phyloP scores from a whole-genome alignment of 2,329 filamentous ascomycete genomes.

The Emericellopsis cladophorae region DNA sequence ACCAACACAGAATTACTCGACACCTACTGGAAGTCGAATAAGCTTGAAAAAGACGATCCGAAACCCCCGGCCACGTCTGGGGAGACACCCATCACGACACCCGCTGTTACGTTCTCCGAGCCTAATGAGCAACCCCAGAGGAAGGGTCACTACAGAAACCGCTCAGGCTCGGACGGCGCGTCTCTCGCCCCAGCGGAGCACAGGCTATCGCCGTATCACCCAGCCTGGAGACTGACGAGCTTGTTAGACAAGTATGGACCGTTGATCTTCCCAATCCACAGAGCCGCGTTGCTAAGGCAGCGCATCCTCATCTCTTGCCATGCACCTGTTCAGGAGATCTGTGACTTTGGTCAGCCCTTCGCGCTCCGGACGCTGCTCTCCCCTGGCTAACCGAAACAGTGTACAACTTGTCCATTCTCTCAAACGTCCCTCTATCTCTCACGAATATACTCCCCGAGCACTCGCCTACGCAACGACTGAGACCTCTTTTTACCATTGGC shows the following conservation, averaged over 20 bases:
- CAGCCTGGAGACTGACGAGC: conserved; percentile 67
- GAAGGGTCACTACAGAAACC: conserved; percentile 37
- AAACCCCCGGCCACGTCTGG: conserved; percentile 14
- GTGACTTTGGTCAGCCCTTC: conserved; percentile 65
- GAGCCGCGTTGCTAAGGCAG: conserved; percentile 75
- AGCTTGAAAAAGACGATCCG: conserved; percentile 21
- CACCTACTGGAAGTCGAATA: conserved; percentile 61
- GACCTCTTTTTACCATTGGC: conserved; percentile 83
- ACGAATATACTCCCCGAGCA: conserved; percentile 54
- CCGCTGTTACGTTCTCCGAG: conserved; percentile 26
- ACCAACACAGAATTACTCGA: conserved; percentile 53
- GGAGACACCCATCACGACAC: conserved; percentile 36
- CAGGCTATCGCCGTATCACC: conserved; percentile 65
- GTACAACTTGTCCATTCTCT: conserved; percentile 86
- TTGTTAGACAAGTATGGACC: conserved; percentile 80
- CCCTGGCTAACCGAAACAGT: conserved; percentile 40
- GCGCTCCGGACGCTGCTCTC: conserved; percentile 7
- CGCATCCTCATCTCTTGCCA: conserved; percentile 78
- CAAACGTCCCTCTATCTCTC: conserved; percentile 70
- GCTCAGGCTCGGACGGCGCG: conserved; percentile 49
- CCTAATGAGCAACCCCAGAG: conserved; percentile 13
- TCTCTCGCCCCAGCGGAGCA: conserved; percentile 47
- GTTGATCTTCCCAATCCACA: conserved; percentile 80
- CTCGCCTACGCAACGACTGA: conserved; percentile 51
- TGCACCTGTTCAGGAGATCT: conserved; percentile 72